phyloP scores from a whole-genome alignment of 805 yeast species.

The Sugiyamaella lignohabitans region DNA sequence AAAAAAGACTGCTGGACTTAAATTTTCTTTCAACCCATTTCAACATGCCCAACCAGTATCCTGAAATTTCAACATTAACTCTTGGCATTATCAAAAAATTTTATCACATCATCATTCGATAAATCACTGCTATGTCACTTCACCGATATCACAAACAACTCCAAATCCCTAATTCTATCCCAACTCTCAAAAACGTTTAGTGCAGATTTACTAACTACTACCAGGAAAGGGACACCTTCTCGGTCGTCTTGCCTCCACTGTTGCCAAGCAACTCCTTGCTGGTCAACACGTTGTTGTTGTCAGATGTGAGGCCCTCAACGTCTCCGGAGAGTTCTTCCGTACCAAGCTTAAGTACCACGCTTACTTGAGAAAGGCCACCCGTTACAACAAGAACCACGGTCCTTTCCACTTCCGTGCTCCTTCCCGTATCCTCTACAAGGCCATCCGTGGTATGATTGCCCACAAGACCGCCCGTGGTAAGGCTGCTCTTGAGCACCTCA shows the following conservation, averaged over 20 bases:
- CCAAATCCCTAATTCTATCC: neutral
- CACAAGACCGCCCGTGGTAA: slow-evolving; percentile 99
- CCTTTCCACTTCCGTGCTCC: slow-evolving; percentile 99
- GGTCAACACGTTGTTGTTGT: slow-evolving; percentile 98
- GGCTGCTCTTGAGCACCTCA: slow-evolving; percentile 98
- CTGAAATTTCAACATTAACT: neutral
- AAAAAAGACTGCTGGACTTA: no score
- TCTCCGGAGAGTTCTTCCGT: slow-evolving; percentile 99
- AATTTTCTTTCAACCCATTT: no score
- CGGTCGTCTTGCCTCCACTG: slow-evolving; percentile 98
- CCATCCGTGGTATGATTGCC: slow-evolving; percentile 98
- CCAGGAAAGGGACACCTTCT: slow-evolving; percentile 93
- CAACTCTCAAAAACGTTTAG: neutral
- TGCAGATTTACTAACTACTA: neutral
- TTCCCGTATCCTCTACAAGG: slow-evolving; percentile 99
- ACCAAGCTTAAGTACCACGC: slow-evolving; percentile 99
- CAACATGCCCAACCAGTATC: no score
- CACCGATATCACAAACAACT: neutral
- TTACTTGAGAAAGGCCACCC: slow-evolving; percentile 98
- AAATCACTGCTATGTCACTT: neutral
- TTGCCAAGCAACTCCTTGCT: slow-evolving; percentile 96
- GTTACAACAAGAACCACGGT: slow-evolving; percentile 98
- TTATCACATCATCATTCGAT: neutral
- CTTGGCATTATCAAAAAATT: neutral
- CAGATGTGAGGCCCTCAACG: slow-evolving; percentile 95